Evolutionary conservation across 345 rosid genomes (phyloP).

Genomic region (Psidium guajava): DNA sequence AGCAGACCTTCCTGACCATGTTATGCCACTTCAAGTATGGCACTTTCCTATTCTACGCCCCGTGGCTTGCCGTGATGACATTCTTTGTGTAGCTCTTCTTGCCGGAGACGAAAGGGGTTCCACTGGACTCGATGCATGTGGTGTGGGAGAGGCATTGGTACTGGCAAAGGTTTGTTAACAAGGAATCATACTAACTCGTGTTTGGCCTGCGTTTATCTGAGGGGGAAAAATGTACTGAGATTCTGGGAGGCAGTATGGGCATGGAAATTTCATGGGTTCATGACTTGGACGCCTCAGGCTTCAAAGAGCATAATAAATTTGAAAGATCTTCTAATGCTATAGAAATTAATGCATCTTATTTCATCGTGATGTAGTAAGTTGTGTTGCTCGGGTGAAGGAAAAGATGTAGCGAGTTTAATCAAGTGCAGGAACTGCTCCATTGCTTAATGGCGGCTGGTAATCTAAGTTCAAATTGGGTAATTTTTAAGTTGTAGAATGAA

Average conservation of each 20-base stretch:
- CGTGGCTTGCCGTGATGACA: slow-evolving; percentile 39
- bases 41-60: slow-evolving; percentile 39
- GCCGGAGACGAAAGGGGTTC: slow-evolving; percentile 54
- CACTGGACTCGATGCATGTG: slow-evolving; percentile 33
- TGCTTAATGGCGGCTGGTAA: background rate
- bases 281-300: background rate
- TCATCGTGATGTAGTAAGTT: background rate
- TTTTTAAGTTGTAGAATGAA: background rate
- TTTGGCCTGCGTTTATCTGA: background rate
- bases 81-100: slow-evolving; percentile 25
- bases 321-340: background rate
- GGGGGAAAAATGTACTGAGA: background rate
- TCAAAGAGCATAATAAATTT: background rate
- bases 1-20: slow-evolving; percentile 43
- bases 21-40: slow-evolving; percentile 47
- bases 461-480: background rate
- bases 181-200: background rate
- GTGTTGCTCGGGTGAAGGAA: background rate
- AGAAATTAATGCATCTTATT: background rate
- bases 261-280: background rate
- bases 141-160: slow-evolving; percentile 52
- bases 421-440: background rate
- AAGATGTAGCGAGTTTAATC: background rate
- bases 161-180: slow-evolving; percentile 29
- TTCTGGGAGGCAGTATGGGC: background rate